phyloP scores from a whole-genome alignment of 495 filamentous ascomycete species.

The Sphaerosporella brunnea region DNA sequence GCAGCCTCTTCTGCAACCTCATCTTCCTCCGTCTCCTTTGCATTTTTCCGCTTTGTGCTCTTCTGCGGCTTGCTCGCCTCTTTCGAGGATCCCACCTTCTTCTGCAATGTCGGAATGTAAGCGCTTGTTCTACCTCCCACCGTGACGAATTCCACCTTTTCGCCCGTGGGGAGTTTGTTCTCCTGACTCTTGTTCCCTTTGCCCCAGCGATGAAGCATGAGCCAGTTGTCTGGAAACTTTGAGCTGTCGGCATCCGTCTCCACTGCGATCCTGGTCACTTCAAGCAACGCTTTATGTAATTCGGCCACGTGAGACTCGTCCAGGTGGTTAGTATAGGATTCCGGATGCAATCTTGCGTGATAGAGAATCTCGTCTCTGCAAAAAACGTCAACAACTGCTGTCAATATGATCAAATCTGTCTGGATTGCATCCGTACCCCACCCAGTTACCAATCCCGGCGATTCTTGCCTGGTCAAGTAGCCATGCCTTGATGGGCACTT shows the following conservation, averaged over 20 bases:
- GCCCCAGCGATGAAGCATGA: slow-evolving; percentile 80
- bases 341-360: slow-evolving; percentile 72
- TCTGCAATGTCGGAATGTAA: slow-evolving; percentile 67
- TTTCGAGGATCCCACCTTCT: slow-evolving; percentile 48
- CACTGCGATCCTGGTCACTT: slow-evolving; percentile 62
- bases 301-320: slow-evolving; percentile 47
- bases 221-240: slow-evolving; percentile 74
- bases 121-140: slow-evolving; percentile 83
- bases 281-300: slow-evolving; percentile 54
- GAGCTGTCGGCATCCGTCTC: slow-evolving; percentile 64
- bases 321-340: slow-evolving; percentile 78
- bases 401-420: neutral
- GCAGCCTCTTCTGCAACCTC: neutral
- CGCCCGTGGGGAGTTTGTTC: slow-evolving; percentile 61
- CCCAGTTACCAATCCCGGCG: slow-evolving; percentile 92
- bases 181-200: slow-evolving; percentile 53
- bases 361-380: slow-evolving; percentile 71
- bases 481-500: slow-evolving; percentile 70
- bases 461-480: slow-evolving; percentile 78
- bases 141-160: slow-evolving; percentile 63
- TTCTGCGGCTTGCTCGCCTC: no score
- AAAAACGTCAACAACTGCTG: slow-evolving; percentile 4
- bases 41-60: neutral
- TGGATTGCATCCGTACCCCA: slow-evolving; percentile 39
- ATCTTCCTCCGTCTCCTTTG: neutral